Percentiles rank a stretch among this genome's conserved stretches.
Evolutionary conservation across 2,329 filamentous ascomycete genomes (phyloP).

Genomic region (Decorospora gaudefroyi): DNA sequence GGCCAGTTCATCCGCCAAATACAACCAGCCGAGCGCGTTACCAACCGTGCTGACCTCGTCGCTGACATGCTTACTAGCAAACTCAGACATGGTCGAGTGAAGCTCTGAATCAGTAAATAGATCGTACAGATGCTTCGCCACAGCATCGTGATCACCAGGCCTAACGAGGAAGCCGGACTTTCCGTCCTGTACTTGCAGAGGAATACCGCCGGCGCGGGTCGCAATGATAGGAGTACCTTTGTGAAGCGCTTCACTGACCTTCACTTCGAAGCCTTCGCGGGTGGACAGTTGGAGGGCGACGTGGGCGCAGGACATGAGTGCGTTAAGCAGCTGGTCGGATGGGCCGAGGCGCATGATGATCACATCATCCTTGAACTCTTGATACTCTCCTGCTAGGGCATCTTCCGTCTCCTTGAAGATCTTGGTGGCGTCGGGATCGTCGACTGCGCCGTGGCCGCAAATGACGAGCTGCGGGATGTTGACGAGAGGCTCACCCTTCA

Average conservation of each 20-base stretch:
- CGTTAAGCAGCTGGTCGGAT: slow-evolving; percentile 79
- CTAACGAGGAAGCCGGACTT: slow-evolving; percentile 76
- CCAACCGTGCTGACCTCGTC: slow-evolving; percentile 83
- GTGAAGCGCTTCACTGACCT: slow-evolving; percentile 81
- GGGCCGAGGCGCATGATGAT: slow-evolving; percentile 77
- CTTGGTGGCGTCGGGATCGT: slow-evolving; percentile 74
- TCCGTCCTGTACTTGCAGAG: slow-evolving; percentile 72
- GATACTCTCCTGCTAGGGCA: slow-evolving; percentile 66
- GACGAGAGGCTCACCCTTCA: slow-evolving; percentile 55
- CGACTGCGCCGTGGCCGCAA: slow-evolving; percentile 77
- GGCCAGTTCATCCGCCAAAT: slow-evolving; percentile 69
- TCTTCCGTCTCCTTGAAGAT: slow-evolving; percentile 74
- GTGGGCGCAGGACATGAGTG: slow-evolving; percentile 71
- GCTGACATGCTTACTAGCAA: slow-evolving; percentile 68
- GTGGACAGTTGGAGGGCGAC: slow-evolving; percentile 79
- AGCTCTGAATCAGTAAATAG: slow-evolving; percentile 68
- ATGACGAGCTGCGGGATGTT: slow-evolving; percentile 73
- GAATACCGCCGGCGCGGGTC: slow-evolving; percentile 76
- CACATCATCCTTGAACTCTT: slow-evolving; percentile 58
- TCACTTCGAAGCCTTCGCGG: slow-evolving; percentile 83
- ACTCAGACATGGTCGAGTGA: slow-evolving; percentile 69
- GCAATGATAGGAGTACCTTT: slow-evolving; percentile 79
- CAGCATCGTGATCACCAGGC: slow-evolving; percentile 69
- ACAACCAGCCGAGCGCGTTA: slow-evolving; percentile 76
- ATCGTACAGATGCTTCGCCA: slow-evolving; percentile 68